A percentile compares a stretch with the other conserved stretches of the same genome.
phyloP scores from a whole-genome alignment of 208 protist genomes.

The Trypanosoma scelopori region DNA sequence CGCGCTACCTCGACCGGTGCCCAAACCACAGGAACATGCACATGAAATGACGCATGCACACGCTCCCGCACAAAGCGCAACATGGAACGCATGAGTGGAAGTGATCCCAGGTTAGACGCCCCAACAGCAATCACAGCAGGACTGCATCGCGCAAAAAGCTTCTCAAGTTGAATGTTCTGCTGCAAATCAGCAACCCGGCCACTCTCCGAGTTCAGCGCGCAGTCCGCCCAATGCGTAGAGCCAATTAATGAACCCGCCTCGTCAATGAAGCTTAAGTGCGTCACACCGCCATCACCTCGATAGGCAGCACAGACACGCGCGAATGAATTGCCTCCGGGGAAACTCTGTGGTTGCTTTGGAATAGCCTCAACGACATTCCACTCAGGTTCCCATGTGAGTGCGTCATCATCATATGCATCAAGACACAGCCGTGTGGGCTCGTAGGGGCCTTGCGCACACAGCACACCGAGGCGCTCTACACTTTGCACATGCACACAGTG shows the following conservation, averaged over 20 bases:
- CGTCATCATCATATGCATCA: constrained; percentile 47
- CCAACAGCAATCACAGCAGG: constrained; percentile 76
- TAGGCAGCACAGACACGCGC: constrained; percentile 77
- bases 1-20: constrained; percentile 67
- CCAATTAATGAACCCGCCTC: constrained; percentile 67
- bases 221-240: constrained; percentile 72
- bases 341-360: constrained; percentile 10
- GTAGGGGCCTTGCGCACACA: constrained; percentile 74
- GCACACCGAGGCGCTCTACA: constrained; percentile 48
- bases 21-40: constrained; percentile 72
- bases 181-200: constrained; percentile 46
- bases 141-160: constrained; percentile 53
- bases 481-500: constrained; percentile 38
- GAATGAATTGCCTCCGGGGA: background rate
- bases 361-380: constrained; percentile 89
- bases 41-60: constrained; percentile 34
- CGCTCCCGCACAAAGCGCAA: constrained; percentile 65
- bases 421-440: constrained; percentile 56
- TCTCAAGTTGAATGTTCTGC: constrained; percentile 63
- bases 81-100: constrained; percentile 60
- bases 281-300: constrained; percentile 66
- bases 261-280: constrained; percentile 74
- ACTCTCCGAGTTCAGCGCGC: constrained; percentile 48
- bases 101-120: constrained; percentile 41
- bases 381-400: constrained; percentile 68